phyloP scores from a whole-genome alignment of 2,329 filamentous ascomycete genomes.

The Colletotrichum zoysiae region DNA sequence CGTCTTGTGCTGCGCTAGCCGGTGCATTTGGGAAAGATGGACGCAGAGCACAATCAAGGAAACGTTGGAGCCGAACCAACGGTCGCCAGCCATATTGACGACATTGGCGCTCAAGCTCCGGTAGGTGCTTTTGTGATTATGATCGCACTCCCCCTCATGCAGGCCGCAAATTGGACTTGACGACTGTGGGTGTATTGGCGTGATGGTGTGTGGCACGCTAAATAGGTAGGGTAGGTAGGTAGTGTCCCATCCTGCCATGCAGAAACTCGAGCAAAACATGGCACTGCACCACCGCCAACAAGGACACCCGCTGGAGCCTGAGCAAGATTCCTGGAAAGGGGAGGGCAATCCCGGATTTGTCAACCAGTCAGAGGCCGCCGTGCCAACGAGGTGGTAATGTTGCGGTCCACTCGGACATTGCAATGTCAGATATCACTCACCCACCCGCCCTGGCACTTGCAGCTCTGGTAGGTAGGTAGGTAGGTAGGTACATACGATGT shows the following conservation, averaged over 20 bases:
- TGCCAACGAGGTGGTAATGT: slow-evolving; percentile 10
- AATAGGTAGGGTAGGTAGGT: too few species aligned
- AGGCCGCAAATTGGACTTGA: slow-evolving; percentile 22
- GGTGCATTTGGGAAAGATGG: neutral
- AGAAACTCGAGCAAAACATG: slow-evolving; percentile 30
- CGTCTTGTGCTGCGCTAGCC: slow-evolving; percentile 1
- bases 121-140: slow-evolving; percentile 2
- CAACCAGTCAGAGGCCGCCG: slow-evolving; percentile 14
- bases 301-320: slow-evolving; percentile 10
- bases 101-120: neutral
- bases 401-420: slow-evolving; percentile 31
- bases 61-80: neutral
- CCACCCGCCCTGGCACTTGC: neutral
- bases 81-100: neutral
- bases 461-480: neutral
- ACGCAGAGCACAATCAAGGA: slow-evolving; percentile 10
- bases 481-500: too few species aligned
- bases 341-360: neutral
- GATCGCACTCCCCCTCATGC: slow-evolving; percentile 3
- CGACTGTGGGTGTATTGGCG: neutral
- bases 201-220: neutral
- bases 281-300: slow-evolving; percentile 13
- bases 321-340: neutral
- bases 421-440: slow-evolving; percentile 16
- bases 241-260: neutral